Evolutionary conservation across 2,329 filamentous ascomycete genomes (phyloP), one percentile per base, ranked within the genome.

Genomic region (Pseudogymnoascus sp.): DNA sequence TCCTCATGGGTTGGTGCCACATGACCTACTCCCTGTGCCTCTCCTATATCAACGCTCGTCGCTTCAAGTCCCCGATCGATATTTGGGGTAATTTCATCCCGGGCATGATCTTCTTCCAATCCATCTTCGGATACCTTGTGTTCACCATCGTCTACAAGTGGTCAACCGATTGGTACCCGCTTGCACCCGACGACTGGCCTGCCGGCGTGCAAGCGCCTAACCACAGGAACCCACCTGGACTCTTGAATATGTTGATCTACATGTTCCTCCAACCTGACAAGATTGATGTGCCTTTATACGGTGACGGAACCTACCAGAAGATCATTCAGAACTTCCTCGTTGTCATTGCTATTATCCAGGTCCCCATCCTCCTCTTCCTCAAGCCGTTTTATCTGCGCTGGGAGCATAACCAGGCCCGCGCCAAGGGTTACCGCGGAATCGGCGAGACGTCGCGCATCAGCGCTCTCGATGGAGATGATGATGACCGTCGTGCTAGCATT

Each of bases 41-140:
- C 73, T 89, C 95, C 23, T 95, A 90, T 73, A 85, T 96, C 82
- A 99, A 99, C 74, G 93, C 92, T 60, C 88, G 88, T 64, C 91
- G 97, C 77, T 99, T 97, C 83, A 93, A 93, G 81, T 90, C 88
- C 67, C 90, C 90, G 56, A 91, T 97, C 69, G 96, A 99, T 72
- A 93, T 99, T 70, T 96, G 90, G 86, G 95, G 91, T 69, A 97
- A 97, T 78, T 99, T 99, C 73, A 79, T 99, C 59, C 95, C 95
- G 5, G 93, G 95, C 61, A 96, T 99, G 93, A 92, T 99, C 72
- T 99, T 99, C 81, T 97, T 99, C 85, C 96, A 99, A 79, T 87
- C 91, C 67, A 99, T 99, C 74, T 99, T 99, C 69, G 95, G 95
- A 61, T 99, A 99, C 74, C 85, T 99, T 16, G 90, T 96, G 59